A percentile compares a stretch with the other conserved stretches of the same genome.
Conservation (phyloP, 2,329 filamentous ascomycete genomes). For the Apiospora arundinis region DNA sequence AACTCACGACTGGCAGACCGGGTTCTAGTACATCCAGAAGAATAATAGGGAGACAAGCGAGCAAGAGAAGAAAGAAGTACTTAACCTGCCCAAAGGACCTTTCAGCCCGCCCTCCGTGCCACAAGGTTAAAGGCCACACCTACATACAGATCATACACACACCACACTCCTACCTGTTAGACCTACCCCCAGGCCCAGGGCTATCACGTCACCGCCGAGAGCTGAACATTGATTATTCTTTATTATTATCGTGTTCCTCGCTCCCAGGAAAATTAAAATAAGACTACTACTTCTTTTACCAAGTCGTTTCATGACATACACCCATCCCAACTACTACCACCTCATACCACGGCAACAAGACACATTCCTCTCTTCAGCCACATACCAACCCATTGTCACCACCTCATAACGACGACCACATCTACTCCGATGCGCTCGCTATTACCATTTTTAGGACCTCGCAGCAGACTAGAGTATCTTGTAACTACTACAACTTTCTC, state of each 20-base stretch:
- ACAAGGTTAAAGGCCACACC: background rate
- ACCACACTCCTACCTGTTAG: background rate
- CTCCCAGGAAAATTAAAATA: background rate
- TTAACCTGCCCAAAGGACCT: conserved; percentile 7
- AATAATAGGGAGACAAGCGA: background rate
- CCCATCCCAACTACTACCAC: conserved; percentile 5
- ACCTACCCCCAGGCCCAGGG: conserved; percentile 5
- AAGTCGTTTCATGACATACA: conserved; percentile 8
- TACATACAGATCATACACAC: background rate
- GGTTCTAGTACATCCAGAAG: background rate
- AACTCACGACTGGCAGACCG: background rate
- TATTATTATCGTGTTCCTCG: conserved; percentile 2
- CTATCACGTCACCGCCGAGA: conserved; percentile 14
- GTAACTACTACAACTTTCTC: conserved; percentile 22
- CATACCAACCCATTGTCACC: background rate
- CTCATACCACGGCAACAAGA: background rate
- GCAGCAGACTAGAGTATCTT: background rate
- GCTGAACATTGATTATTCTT: conserved; percentile 3
- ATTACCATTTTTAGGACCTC: conserved; percentile 27
- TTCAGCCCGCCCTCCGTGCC: conserved; percentile 12
- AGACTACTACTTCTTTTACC: conserved; percentile 1
- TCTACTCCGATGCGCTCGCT: conserved; percentile 36
- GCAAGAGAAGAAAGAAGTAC: background rate
- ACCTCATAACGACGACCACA: conserved; percentile 16
- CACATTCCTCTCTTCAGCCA: background rate